phyloP scores from a whole-genome alignment of 2,329 filamentous ascomycete genomes.

The Pseudocercospora musae region DNA sequence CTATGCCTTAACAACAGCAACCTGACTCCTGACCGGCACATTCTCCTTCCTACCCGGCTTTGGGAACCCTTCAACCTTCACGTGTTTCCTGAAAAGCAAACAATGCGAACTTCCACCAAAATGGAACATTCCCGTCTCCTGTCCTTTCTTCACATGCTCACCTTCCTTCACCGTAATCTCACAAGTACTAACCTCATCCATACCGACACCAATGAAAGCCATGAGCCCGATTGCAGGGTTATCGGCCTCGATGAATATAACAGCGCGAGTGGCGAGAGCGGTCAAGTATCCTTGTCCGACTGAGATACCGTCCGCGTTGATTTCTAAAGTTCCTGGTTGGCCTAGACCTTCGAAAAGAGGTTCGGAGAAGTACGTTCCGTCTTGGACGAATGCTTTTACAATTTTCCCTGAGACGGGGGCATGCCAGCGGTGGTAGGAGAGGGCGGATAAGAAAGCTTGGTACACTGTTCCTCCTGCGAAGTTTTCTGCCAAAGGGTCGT shows the following conservation, averaged over 20 bases:
- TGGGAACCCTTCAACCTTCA: slow-evolving; percentile 42
- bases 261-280: slow-evolving; percentile 63
- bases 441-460: slow-evolving; percentile 65
- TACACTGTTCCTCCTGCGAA: slow-evolving; percentile 66
- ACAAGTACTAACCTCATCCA: slow-evolving; percentile 68
- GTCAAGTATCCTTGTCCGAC: slow-evolving; percentile 62
- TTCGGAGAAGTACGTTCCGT: slow-evolving; percentile 68
- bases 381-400: slow-evolving; percentile 54
- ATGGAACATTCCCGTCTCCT: slow-evolving; percentile 75
- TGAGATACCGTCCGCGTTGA: slow-evolving; percentile 45
- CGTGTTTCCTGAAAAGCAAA: slow-evolving; percentile 60
- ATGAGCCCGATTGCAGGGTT: slow-evolving; percentile 65
- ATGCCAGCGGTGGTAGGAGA: slow-evolving; percentile 72
- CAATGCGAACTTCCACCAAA: slow-evolving; percentile 72
- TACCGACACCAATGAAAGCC: slow-evolving; percentile 68
- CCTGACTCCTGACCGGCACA: slow-evolving; percentile 38
- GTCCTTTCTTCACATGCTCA: slow-evolving; percentile 64
- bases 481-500: slow-evolving; percentile 51
- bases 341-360: slow-evolving; percentile 50
- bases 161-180: slow-evolving; percentile 67
- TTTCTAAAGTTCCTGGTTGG: slow-evolving; percentile 37
- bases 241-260: slow-evolving; percentile 70
- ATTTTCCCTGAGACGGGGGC: slow-evolving; percentile 63
- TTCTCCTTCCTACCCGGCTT: slow-evolving; percentile 35
- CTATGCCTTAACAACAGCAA: slow-evolving; percentile 39